Evolutionary conservation across 139 green algal species (phyloP).

Genomic region (Ettlia oleoabundans): DNA sequence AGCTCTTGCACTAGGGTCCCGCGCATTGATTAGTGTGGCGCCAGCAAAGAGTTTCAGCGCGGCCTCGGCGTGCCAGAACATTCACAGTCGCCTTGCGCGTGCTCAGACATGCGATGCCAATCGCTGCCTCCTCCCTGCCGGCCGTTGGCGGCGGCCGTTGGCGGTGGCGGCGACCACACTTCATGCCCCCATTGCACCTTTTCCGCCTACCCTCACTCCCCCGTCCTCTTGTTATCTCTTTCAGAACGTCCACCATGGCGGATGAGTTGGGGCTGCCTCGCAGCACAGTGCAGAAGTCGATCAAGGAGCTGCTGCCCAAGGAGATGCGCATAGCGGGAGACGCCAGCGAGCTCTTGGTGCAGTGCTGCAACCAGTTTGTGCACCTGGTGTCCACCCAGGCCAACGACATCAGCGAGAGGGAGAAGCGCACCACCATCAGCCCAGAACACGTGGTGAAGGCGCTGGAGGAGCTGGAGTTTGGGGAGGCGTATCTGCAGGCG

Average conservation of each 20-base stretch:
- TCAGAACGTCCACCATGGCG: background rate
- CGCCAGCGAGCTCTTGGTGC: constrained; percentile 53
- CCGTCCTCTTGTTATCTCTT: background rate
- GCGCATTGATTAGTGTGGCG: too few relatives aligned
- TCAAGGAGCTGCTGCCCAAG: constrained; percentile 58
- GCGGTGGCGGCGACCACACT: too few relatives aligned
- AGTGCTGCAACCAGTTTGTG: constrained; percentile 61
- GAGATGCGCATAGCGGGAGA: constrained; percentile 57
- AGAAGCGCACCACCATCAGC: constrained; percentile 67
- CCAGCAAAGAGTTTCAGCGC: too few relatives aligned
- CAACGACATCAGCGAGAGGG: constrained; percentile 62
- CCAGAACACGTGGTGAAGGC: constrained; percentile 71
- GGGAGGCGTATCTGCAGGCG: constrained; percentile 40
- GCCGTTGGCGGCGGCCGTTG: too few relatives aligned
- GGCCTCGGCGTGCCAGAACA: too few relatives aligned
- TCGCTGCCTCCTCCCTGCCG: too few relatives aligned
- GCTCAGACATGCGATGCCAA: too few relatives aligned
- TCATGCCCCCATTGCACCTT: background rate
- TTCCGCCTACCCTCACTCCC: background rate
- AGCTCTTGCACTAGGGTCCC: too few relatives aligned
- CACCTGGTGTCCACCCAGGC: constrained; percentile 54
- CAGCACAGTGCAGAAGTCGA: constrained; percentile 54
- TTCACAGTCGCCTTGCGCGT: too few relatives aligned
- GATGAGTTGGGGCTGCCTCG: constrained; percentile 46
- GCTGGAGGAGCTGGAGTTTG: constrained; percentile 70